Evolutionary conservation across 73 alveolate species (phyloP).

Genomic region (Paramecium pentaurelia): DNA sequence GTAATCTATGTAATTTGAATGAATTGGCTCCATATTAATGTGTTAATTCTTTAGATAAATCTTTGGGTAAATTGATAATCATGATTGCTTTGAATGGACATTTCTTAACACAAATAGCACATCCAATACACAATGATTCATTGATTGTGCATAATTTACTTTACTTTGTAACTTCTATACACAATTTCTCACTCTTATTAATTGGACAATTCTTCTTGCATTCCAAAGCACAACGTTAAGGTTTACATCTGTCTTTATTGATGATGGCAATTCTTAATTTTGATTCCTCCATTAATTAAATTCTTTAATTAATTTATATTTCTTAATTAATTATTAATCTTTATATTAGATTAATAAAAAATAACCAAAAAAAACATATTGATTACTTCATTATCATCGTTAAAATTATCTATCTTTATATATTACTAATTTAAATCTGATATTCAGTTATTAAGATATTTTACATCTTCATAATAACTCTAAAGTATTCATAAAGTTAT

Average conservation of each 20-base stretch:
- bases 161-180: conserved; percentile 87
- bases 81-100: conserved; percentile 96
- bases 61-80: conserved; percentile 97
- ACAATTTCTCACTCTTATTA: conserved; percentile 93
- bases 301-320: conserved; percentile 16
- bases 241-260: conserved; percentile 97
- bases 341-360: background rate
- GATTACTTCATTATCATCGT: background rate
- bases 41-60: conserved; percentile 87
- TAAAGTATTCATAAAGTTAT: no score
- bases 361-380: no score
- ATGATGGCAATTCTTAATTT: conserved; percentile 96
- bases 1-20: conserved; percentile 97
- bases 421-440: no score
- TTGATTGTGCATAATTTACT: conserved; percentile 56
- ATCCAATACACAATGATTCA: conserved; percentile 94
- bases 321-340: background rate
- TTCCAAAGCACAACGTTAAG: conserved; percentile 97
- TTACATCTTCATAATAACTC: no score
- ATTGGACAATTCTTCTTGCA: conserved; percentile 98
- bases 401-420: no score
- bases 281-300: conserved; percentile 73
- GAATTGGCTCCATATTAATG: conserved; percentile 97
- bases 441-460: no score
- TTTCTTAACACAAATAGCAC: conserved; percentile 98